These are phyloP conservation scores for Exophiala dermatitidis DNA, from an alignment of 2,329 filamentous ascomycete genomes.

Conservation along the genomic window DNA sequence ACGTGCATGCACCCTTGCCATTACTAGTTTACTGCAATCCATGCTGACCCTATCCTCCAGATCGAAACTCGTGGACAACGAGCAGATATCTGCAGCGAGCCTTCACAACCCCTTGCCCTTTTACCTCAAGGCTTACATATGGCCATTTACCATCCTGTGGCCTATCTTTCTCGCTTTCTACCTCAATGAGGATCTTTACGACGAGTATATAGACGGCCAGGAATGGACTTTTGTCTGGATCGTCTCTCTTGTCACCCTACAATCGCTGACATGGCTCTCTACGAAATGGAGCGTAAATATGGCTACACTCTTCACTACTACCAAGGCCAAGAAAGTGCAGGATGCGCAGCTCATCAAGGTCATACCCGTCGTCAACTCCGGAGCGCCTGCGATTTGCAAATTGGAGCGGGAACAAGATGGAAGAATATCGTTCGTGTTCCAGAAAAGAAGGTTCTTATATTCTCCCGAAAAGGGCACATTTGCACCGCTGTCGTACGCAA, in stretches of 20 bases:
- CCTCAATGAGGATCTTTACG: slow-evolving; percentile 73
- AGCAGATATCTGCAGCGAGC: slow-evolving; percentile 80
- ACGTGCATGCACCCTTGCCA: background rate
- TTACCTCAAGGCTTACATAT: slow-evolving; percentile 79
- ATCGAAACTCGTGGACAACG: slow-evolving; percentile 68
- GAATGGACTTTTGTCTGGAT: slow-evolving; percentile 98
- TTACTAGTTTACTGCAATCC: background rate
- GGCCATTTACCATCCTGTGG: slow-evolving; percentile 89
- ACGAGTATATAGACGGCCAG: slow-evolving; percentile 81
- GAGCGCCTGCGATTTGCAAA: slow-evolving; percentile 77
- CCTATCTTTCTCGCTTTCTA: slow-evolving; percentile 86
- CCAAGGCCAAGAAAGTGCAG: slow-evolving; percentile 59
- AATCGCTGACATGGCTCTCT: slow-evolving; percentile 86
- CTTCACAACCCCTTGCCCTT: slow-evolving; percentile 79
- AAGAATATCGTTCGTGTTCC: slow-evolving; percentile 85
- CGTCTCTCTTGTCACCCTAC: slow-evolving; percentile 76
- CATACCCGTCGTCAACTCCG: slow-evolving; percentile 81
- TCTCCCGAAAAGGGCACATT: slow-evolving; percentile 65
- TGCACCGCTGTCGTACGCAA: slow-evolving; percentile 69
- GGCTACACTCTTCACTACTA: slow-evolving; percentile 72
- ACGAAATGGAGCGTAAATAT: slow-evolving; percentile 97
- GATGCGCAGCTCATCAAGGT: slow-evolving; percentile 86
- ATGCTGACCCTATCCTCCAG: slow-evolving; percentile 10
- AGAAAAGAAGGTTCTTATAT: slow-evolving; percentile 94
- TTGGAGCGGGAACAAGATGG: slow-evolving; percentile 68